Base-by-base conservation (phyloP, 2,329 filamentous ascomycete genomes). In the Alternaria triticimaculans region DNA sequence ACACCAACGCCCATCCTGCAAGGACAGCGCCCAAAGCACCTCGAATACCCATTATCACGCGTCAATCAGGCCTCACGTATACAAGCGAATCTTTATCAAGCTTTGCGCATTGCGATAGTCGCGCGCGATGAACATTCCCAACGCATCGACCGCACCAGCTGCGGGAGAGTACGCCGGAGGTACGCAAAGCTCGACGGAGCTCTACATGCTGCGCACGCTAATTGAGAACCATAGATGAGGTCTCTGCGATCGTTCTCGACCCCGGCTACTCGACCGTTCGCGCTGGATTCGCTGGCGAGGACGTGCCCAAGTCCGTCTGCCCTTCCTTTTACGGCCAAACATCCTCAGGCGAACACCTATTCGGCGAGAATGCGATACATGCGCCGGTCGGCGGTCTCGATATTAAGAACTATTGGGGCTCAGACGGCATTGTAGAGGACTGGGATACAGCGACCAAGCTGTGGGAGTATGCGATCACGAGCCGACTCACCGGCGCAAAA, bases 231-330 rank as follows among this genome's bases (percentile, higher is more conserved):
- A 30, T 53, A 97, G 96, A 99, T 85, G 96, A 99, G 84, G 94
- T 99, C 69, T 96, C 94, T 37, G 96, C 96, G 56, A 92, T 99
- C 72, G 93, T 99, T 41, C 92, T 99, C 77, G 96, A 99, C 78
- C 92, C 96, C 4, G 96, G 96, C 66, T 97, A 94, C 83, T 93
- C 92, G 77, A 91, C 89, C 72, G 94, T 92, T 44, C 94, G 96
- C 82, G 96, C 94, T 64, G 96, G 96, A 62, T 99, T 98, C 77
- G 96, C 96, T 12, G 96, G 96, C 77, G 96, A 99, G 87, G 96
- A 99, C 82, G 91, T 94, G 1, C 96, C 96, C 72, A 98, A 98
- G 84, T 94, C 93, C 28, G 90, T 98, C 61, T 87, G 97, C 62
- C 94, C 95, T 26, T 96, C 94, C 48, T 93, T 92, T 83, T 99